Conservation (phyloP, 805 yeast species). For the Candida rishiriensis region DNA sequence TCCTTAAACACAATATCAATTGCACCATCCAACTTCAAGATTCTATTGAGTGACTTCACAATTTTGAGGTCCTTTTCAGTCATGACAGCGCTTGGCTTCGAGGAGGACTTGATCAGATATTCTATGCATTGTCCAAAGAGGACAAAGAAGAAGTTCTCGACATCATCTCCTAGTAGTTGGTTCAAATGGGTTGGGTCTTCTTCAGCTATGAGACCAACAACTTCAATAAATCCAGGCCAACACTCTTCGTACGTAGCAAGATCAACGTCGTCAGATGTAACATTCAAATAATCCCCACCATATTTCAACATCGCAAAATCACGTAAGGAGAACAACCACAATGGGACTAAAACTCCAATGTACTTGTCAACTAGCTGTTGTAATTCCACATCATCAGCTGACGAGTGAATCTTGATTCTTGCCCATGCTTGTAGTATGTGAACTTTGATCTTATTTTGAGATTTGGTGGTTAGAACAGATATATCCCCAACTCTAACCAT, state of each 20-base stretch:
- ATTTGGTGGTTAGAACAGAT: slow-evolving; percentile 38
- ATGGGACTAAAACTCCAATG: slow-evolving; percentile 55
- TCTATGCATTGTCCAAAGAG: slow-evolving; percentile 82
- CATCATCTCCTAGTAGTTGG: slow-evolving; percentile 50
- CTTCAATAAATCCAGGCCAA: slow-evolving; percentile 79
- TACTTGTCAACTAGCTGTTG: slow-evolving; percentile 50
- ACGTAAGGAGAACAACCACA: slow-evolving; percentile 74
- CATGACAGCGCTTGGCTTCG: slow-evolving; percentile 11
- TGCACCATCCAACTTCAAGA: slow-evolving; percentile 54
- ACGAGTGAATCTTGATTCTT: slow-evolving; percentile 37
- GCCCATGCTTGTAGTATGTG: slow-evolving; percentile 75
- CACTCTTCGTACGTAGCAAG: slow-evolving; percentile 47
- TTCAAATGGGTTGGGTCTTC: slow-evolving; percentile 41
- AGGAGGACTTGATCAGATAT: slow-evolving; percentile 47
- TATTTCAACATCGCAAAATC: slow-evolving; percentile 71
- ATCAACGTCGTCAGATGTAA: slow-evolving; percentile 41
- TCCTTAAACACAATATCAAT: slow-evolving; percentile 60
- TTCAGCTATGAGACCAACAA: slow-evolving; percentile 61
- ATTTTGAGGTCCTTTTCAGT: slow-evolving; percentile 30
- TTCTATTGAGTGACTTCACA: slow-evolving; percentile 46
- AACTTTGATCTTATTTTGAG: slow-evolving; percentile 52
- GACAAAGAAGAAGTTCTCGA: slow-evolving; percentile 67
- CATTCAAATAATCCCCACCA: slow-evolving; percentile 28
- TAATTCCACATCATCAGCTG: slow-evolving; percentile 39
- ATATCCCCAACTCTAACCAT: slow-evolving; percentile 45